Conservation (phyloP, 1,139 yeast species). For the Torulaspora globosa region DNA sequence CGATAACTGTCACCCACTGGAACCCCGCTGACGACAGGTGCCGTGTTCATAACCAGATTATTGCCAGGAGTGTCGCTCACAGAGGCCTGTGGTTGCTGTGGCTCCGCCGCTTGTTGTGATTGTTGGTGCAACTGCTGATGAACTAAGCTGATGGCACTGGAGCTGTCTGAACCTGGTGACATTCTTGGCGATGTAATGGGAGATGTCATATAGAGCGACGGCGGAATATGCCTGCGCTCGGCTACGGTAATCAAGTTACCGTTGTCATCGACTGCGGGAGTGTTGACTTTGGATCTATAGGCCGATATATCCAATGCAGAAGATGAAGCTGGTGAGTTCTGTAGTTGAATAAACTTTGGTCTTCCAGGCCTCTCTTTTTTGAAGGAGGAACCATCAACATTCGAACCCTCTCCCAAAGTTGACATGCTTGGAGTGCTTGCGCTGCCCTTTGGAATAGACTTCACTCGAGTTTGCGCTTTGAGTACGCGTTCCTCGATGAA, state of each 20-base stretch:
- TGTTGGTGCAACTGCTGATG: slow-evolving; percentile 11
- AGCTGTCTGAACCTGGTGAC: slow-evolving; percentile 13
- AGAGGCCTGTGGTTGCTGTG: background rate
- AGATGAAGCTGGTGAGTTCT: slow-evolving; percentile 15
- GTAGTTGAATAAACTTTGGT: slow-evolving; percentile 32
- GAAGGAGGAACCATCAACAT: slow-evolving; percentile 10
- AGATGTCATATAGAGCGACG: slow-evolving; percentile 13
- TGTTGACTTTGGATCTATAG: slow-evolving; percentile 29
- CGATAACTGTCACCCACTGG: slow-evolving; percentile 8
- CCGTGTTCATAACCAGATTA: slow-evolving; percentile 11
- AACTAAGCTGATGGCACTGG: slow-evolving; percentile 9
- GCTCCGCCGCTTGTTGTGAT: slow-evolving; percentile 3
- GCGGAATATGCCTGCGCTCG: slow-evolving; percentile 21
- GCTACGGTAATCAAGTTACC: slow-evolving; percentile 36
- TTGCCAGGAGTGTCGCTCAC: background rate
- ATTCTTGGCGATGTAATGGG: slow-evolving; percentile 15
- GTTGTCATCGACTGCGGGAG: slow-evolving; percentile 39
- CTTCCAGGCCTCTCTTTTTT: slow-evolving; percentile 15
- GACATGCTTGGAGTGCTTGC: slow-evolving; percentile 28
- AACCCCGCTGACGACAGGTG: slow-evolving; percentile 11
- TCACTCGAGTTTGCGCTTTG: slow-evolving; percentile 27
- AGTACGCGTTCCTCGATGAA: slow-evolving; percentile 34
- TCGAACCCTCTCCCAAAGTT: slow-evolving; percentile 16
- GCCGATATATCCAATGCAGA: slow-evolving; percentile 2
- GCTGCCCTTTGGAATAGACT: slow-evolving; percentile 21